Base-by-base conservation (phyloP, 208 protist genomes). In the Balamuthia mandrillaris region DNA sequence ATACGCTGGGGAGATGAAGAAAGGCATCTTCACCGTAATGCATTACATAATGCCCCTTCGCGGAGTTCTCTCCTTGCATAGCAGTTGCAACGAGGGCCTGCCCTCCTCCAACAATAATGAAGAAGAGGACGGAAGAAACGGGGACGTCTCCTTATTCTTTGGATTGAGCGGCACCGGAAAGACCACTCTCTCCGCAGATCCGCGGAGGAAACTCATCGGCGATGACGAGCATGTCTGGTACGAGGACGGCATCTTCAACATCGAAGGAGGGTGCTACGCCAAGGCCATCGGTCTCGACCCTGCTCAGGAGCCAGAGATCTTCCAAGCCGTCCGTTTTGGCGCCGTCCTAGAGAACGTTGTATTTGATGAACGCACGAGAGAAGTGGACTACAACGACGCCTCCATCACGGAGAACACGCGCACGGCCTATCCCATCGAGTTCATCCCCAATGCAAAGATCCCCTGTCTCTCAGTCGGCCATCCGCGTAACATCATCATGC, bases 1-100 rank as follows among this genome's bases (percentile, higher is more conserved):
- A 90, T 98, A 98, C 88, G 90, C 96, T 6, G 97, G 97, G 66
- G 96, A 99, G 90, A 98, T 98, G 96, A 98, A 99, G 93, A 99
- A 99, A 91, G 96, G 96, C 84, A 93, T 98, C 58, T 95, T 98
- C 86, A 97, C 96, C 24, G 92, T 98, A 54, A 98, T 98, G 96
- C 94, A 97, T 87, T 97, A 98, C 87, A 85, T 96, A 45, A 96
- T 98, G 94, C 96, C 96, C 54, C 94, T 95, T 78, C 88, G 91
- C 81, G 91, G 92, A 65, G 92, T 97, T 81, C 92, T 98, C 10
- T 96, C 95, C 81, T 91, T 99, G 85, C 97, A 99, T 88, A 94
- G 92, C 31, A 94, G 89, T 31, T 93, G 93, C 63, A 98, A 98
- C 90, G 93, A 96, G 54, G 95, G 94, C 49, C 88, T 88, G 84